These are phyloP conservation scores for Macrophomina phaseolina DNA, from an alignment of 2,329 filamentous ascomycete species.

Conservation along the genomic window DNA sequence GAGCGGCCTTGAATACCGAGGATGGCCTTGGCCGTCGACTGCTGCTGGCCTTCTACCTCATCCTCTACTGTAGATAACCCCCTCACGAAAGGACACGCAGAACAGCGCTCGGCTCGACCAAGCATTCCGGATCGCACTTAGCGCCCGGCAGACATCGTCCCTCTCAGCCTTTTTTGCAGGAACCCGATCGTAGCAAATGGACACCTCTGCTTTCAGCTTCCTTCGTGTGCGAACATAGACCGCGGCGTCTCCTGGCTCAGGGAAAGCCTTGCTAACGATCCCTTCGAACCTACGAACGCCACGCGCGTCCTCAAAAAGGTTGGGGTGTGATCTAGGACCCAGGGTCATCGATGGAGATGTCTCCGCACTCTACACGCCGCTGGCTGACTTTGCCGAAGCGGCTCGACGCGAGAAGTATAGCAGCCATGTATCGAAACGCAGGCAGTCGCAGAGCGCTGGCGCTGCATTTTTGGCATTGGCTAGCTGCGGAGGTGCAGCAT, in stretches of 20 bases:
- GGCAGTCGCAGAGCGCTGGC: neutral
- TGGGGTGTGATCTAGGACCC: neutral
- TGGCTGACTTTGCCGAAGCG: neutral
- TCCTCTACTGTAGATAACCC: too few relatives aligned
- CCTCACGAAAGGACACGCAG: neutral
- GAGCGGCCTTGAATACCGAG: neutral
- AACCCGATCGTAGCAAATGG: neutral
- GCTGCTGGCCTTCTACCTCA: neutral
- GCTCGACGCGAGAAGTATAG: neutral
- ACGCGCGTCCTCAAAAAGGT: neutral
- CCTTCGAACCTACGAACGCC: neutral
- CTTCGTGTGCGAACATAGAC: too few relatives aligned
- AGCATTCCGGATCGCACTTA: neutral
- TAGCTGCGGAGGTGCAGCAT: neutral
- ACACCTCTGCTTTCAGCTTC: neutral
- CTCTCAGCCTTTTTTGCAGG: neutral
- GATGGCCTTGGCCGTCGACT: neutral
- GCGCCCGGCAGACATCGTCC: neutral
- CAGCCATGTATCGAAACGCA: neutral
- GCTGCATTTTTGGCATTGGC: neutral
- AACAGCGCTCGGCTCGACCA: conserved; percentile 8
- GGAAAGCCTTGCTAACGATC: neutral
- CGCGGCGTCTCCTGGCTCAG: neutral
- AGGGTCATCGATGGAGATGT: neutral
- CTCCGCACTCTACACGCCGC: neutral